phyloP scores from a whole-genome alignment of 176 grass and related monocot genomes.

The Thinopyrum elongatum region DNA sequence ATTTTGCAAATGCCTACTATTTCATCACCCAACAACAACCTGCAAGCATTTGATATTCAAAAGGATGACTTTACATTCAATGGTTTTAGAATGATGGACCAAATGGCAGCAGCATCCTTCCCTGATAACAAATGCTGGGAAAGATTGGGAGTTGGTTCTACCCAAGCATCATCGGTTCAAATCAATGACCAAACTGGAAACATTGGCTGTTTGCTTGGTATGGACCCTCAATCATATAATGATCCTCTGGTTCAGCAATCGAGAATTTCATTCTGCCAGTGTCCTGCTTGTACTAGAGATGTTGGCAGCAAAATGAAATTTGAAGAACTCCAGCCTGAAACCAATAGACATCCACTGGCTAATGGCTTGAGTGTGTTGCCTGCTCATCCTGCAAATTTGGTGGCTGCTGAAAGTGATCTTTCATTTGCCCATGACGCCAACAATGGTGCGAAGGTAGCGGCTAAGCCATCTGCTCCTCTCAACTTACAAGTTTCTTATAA shows the following conservation, averaged over 20 bases:
- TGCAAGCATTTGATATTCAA: slow-evolving; percentile 32
- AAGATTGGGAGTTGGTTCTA: slow-evolving; percentile 18
- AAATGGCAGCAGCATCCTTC: slow-evolving; percentile 20
- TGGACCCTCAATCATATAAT: slow-evolving; percentile 34
- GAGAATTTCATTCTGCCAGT: slow-evolving; percentile 26
- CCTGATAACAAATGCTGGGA: slow-evolving; percentile 25
- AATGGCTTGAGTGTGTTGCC: slow-evolving; percentile 18
- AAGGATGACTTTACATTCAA: slow-evolving; percentile 30
- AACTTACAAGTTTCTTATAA: slow-evolving; percentile 49
- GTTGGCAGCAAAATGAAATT: slow-evolving; percentile 18
- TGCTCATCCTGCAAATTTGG: slow-evolving; percentile 27
- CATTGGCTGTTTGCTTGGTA: slow-evolving; percentile 17
- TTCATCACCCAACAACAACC: slow-evolving; percentile 38
- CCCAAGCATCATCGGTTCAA: slow-evolving; percentile 19
- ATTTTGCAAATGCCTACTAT: slow-evolving; percentile 43
- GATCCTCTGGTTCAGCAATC: slow-evolving; percentile 37
- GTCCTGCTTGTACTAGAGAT: slow-evolving; percentile 37
- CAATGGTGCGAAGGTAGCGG: slow-evolving; percentile 16
- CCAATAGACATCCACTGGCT: background rate
- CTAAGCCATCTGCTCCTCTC: slow-evolving; percentile 23
- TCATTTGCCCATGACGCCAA: slow-evolving; percentile 16
- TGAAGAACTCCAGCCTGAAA: slow-evolving; percentile 26
- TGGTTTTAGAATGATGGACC: slow-evolving; percentile 26
- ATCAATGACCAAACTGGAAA: slow-evolving; percentile 33
- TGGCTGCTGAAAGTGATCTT: slow-evolving; percentile 13